phyloP scores from a whole-genome alignment of 768 basidiomycete genomes.

The Crassisporium funariophilum region DNA sequence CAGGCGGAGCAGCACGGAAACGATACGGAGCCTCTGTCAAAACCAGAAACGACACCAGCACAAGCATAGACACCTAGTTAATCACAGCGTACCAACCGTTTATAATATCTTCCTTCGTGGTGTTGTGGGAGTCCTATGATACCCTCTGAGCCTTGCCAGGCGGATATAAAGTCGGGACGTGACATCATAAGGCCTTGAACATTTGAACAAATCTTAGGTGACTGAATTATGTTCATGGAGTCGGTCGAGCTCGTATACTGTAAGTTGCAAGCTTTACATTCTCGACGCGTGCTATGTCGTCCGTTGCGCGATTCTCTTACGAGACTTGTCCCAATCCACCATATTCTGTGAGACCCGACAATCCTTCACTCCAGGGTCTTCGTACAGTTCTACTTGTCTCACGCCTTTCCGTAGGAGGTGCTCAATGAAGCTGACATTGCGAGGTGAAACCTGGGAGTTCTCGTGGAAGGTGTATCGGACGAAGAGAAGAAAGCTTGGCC shows the following conservation, averaged over 20 bases:
- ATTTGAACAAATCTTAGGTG: no score
- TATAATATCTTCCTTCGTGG: no score
- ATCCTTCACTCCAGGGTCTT: slow-evolving; percentile 66
- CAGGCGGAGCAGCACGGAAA: neutral
- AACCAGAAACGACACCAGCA: neutral
- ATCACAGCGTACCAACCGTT: no score
- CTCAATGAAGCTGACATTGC: slow-evolving; percentile 71
- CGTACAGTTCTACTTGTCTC: slow-evolving; percentile 71
- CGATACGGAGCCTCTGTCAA: no score
- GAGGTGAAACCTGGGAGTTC: slow-evolving; percentile 59
- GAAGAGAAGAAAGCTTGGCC: slow-evolving; percentile 66
- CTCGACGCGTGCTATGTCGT: neutral
- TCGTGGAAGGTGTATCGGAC: slow-evolving; percentile 70
- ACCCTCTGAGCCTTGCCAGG: neutral
- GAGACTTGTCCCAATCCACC: slow-evolving; percentile 59
- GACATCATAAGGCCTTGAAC: no score
- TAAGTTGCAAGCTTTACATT: no score
- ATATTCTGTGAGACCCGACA: slow-evolving; percentile 76
- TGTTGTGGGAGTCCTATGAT: no score
- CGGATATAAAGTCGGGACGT: neutral
- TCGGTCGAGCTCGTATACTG: no score
- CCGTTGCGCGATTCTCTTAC: slow-evolving; percentile 7
- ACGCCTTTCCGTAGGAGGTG: slow-evolving; percentile 72
- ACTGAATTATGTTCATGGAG: no score
- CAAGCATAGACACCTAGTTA: no score